A percentile compares a stretch with the other conserved stretches of the same genome.
Evolutionary conservation across 345 rosid species (phyloP).

Genomic region (Fremontodendron californicum): DNA sequence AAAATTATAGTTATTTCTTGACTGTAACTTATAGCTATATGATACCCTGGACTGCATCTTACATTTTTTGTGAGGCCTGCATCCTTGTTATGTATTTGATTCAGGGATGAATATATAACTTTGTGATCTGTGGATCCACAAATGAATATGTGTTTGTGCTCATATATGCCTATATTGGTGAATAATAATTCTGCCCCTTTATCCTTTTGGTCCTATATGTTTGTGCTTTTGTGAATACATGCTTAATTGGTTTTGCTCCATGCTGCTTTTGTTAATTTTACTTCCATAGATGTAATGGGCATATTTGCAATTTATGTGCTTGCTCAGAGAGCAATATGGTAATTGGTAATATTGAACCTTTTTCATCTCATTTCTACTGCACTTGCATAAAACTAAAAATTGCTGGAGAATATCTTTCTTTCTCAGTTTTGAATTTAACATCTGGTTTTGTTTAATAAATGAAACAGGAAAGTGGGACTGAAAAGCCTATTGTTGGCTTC

Average conservation of each 20-base stretch:
- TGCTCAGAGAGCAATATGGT: not conserved
- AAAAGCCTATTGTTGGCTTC: constrained; percentile 91
- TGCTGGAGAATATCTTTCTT: not conserved
- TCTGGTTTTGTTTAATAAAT: constrained; percentile 9
- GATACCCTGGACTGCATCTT: not conserved
- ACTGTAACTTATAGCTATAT: not conserved
- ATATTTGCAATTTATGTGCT: not conserved
- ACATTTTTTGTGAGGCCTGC: not conserved
- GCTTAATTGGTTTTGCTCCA: not conserved
- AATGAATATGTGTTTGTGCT: not conserved
- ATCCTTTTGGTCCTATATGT: not conserved
- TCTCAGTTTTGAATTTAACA: not conserved
- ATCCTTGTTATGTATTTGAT: not conserved
- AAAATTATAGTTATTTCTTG: not conserved
- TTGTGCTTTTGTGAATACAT: not conserved
- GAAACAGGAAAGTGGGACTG: constrained; percentile 89
- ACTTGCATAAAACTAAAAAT: not conserved
- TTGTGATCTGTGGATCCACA: not conserved
- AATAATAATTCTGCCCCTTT: not conserved
- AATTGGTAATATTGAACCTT: not conserved
- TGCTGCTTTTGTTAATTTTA: not conserved
- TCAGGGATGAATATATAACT: not conserved
- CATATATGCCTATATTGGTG: not conserved
- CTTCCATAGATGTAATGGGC: not conserved
- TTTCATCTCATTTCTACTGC: not conserved